phyloP scores from a whole-genome alignment of 495 filamentous ascomycete species.

The Penicillium daleae region DNA sequence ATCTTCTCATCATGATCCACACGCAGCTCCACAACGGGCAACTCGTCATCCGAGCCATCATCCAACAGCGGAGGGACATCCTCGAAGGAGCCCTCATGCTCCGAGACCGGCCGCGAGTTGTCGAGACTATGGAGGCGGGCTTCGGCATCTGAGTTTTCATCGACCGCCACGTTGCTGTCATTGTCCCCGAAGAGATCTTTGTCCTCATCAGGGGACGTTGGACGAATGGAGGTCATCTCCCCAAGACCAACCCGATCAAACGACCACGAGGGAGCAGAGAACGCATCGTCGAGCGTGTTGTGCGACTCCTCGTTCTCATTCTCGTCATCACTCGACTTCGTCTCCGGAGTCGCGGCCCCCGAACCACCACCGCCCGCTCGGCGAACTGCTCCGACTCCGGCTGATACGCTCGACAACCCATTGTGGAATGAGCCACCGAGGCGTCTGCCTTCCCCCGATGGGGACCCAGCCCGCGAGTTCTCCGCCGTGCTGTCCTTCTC shows the following conservation, averaged over 20 bases:
- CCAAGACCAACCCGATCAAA: constrained; percentile 13
- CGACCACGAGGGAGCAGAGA: constrained; percentile 11
- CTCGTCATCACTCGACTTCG: constrained; percentile 35
- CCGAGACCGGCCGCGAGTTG: constrained; percentile 23
- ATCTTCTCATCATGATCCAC: constrained; percentile 45
- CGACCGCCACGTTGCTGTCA: constrained; percentile 50
- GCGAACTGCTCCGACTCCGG: constrained; percentile 74
- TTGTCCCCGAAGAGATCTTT: constrained; percentile 44
- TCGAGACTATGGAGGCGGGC: constrained; percentile 38
- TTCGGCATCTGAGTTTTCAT: constrained; percentile 44
- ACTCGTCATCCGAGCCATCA: constrained; percentile 45
- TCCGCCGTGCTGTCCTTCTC: constrained; percentile 51
- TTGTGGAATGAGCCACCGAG: constrained; percentile 83
- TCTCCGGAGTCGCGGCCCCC: constrained; percentile 38
- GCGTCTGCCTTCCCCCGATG: constrained; percentile 80
- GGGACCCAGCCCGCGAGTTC: constrained; percentile 51
- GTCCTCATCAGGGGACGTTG: constrained; percentile 26
- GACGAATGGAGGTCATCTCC: not conserved
- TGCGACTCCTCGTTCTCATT: constrained; percentile 13
- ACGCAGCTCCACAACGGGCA: constrained; percentile 51
- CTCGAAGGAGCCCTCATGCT: constrained; percentile 40
- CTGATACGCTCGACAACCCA: constrained; percentile 84
- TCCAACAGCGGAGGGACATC: constrained; percentile 40
- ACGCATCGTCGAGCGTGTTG: constrained; percentile 9
- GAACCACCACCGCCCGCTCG: constrained; percentile 66